Percentiles rank a stretch among this genome's conserved stretches.
Evolutionary conservation across 148 eudicot species (phyloP).

Genomic region (Simmondsia chinensis): DNA sequence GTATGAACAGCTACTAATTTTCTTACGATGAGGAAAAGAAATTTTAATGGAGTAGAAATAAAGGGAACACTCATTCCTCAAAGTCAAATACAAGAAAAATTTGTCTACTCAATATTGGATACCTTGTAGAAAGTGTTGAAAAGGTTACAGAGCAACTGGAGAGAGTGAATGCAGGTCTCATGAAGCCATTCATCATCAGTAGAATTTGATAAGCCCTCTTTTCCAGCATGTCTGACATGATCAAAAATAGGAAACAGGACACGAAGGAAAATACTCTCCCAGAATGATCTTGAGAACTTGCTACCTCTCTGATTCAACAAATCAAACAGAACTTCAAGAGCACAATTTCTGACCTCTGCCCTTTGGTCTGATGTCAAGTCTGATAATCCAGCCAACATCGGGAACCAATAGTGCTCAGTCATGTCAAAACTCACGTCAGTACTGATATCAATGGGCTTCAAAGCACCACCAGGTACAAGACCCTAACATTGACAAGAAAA

Average conservation of each 20-base stretch:
- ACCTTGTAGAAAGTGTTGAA: slow-evolving; percentile 99
- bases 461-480: slow-evolving; percentile 88
- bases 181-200: slow-evolving; percentile 81
- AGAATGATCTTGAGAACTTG: slow-evolving; percentile 85
- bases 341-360: slow-evolving; percentile 90
- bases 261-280: slow-evolving; percentile 89
- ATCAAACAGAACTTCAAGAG: slow-evolving; percentile 95
- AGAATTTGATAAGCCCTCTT: slow-evolving; percentile 37
- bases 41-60: no score
- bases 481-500: slow-evolving; percentile 46
- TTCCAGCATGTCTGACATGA: slow-evolving; percentile 88
- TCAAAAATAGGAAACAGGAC: slow-evolving; percentile 95
- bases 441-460: slow-evolving; percentile 68
- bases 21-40: no score
- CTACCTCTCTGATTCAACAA: slow-evolving; percentile 90
- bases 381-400: slow-evolving; percentile 98
- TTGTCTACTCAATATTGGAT: slow-evolving; percentile 5
- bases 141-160: slow-evolving; percentile 91
- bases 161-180: slow-evolving; percentile 90
- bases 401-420: slow-evolving; percentile 99
- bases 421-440: slow-evolving; percentile 62
- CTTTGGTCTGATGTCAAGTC: slow-evolving; percentile 95
- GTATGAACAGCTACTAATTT: no score
- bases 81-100: neutral
- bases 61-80: no score